Percentiles rank a stretch among this genome's conserved stretches.
Conservation (phyloP, 1,284 basidiomycete species). For the Paramarasmius palmivorus region DNA sequence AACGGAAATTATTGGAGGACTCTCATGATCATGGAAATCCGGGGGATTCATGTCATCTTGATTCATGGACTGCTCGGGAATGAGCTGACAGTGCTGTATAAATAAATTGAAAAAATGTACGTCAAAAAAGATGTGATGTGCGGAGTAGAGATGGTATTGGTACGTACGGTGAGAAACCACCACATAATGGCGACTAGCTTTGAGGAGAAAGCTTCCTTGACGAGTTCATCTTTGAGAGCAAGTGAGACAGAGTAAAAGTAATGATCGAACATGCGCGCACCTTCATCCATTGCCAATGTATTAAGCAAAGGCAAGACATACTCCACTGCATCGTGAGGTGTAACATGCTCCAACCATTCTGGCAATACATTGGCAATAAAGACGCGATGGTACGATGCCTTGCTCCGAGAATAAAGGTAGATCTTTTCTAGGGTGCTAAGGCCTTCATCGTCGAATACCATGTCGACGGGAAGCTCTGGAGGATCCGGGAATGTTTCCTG, state of each 20-base stretch:
- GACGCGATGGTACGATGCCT: conserved; percentile 80
- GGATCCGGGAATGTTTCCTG: conserved; percentile 39
- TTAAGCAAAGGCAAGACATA: conserved; percentile 92
- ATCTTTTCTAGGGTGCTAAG: conserved; percentile 89
- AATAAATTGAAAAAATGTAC: conserved; percentile 15
- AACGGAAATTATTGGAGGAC: conserved; percentile 62
- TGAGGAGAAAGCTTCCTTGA: conserved; percentile 88
- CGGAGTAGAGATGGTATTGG: conserved; percentile 7
- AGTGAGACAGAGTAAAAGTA: conserved; percentile 13
- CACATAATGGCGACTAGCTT: conserved; percentile 86
- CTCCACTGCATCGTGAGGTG: conserved; percentile 88
- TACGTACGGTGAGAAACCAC: conserved; percentile 87
- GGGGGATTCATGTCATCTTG: conserved; percentile 35
- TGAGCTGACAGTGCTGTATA: conserved; percentile 56
- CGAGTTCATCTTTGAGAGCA: conserved; percentile 83
- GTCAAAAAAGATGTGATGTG: neutral
- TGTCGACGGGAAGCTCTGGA: conserved; percentile 46
- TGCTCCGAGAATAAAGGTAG: conserved; percentile 90
- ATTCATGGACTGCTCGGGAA: conserved; percentile 46
- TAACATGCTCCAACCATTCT: conserved; percentile 71
- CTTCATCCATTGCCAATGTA: conserved; percentile 86
- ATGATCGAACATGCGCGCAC: conserved; percentile 40
- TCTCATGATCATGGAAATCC: conserved; percentile 9
- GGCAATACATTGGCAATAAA: conserved; percentile 85
- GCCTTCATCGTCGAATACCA: conserved; percentile 70